phyloP scores from a whole-genome alignment of 2,329 filamentous ascomycete species.

The Calonectria honghensis region DNA sequence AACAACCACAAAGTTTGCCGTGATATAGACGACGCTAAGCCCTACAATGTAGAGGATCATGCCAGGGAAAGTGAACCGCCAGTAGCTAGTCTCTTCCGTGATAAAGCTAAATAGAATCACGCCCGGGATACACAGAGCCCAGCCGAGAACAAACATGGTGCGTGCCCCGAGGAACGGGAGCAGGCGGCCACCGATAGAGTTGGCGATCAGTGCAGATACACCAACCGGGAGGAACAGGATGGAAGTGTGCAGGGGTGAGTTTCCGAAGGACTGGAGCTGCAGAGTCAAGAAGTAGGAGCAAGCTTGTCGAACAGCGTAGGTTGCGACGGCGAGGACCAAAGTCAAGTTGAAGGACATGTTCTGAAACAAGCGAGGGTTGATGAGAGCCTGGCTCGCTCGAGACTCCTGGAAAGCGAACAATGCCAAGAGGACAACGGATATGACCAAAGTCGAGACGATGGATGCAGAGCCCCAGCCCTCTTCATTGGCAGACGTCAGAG shows the following conservation, averaged over 20 bases:
- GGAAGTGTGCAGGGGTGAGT: not conserved
- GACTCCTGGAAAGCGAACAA: slow-evolving; percentile 10
- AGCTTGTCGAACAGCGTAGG: slow-evolving; percentile 15
- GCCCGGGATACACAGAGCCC: slow-evolving; percentile 16
- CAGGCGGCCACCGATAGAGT: slow-evolving; percentile 7
- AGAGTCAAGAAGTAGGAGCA: slow-evolving; percentile 10
- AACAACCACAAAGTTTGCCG: slow-evolving; percentile 23
- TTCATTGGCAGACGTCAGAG: slow-evolving; percentile 5
- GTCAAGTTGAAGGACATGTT: slow-evolving; percentile 12
- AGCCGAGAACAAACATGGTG: slow-evolving; percentile 13
- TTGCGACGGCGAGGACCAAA: slow-evolving; percentile 5
- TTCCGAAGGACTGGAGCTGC: slow-evolving; percentile 10
- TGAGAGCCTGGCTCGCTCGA: slow-evolving; percentile 3
- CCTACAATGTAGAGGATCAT: slow-evolving; percentile 27
- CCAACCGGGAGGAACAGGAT: slow-evolving; percentile 11
- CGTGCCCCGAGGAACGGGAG: slow-evolving; percentile 8
- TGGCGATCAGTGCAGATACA: slow-evolving; percentile 7
- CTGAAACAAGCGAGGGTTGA: slow-evolving; percentile 13
- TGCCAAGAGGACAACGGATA: slow-evolving; percentile 2
- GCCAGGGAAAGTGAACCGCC: slow-evolving; percentile 19
- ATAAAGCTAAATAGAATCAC: slow-evolving; percentile 25
- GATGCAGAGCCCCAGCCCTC: slow-evolving; percentile 12
- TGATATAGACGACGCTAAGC: slow-evolving; percentile 23
- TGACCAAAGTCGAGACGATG: not conserved
- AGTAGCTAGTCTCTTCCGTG: slow-evolving; percentile 15